Evolutionary conservation across 2,329 filamentous ascomycete species (phyloP), one percentile per base, ranked within the genome.

Genomic region (Cercospora sp.): DNA sequence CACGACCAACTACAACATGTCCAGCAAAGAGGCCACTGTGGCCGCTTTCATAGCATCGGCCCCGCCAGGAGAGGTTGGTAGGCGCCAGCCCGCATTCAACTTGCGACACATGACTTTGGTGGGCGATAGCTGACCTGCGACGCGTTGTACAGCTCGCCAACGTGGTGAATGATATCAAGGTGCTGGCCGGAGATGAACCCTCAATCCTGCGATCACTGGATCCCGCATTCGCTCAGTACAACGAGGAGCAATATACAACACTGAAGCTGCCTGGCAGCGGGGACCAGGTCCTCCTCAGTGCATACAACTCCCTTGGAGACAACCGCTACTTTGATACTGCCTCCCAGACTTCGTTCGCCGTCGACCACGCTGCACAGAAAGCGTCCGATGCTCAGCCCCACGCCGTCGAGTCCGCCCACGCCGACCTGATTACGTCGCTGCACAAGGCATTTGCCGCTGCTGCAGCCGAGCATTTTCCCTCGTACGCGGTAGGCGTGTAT

Each of bases 151-250:
- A 97, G 93, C 90, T 97, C 74, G 86, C 88, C 80, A 93, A 97
- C 83, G 92, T 97, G 73, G 88, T 96, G 73, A 90, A 91, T 81
- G 92, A 92, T 79, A 96, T 99, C 84, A 97, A 97, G 81, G 86
- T 89, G 61, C 86, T 99, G 53, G 93, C 93, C 18, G 84, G 88
- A 70, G 88, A 91, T 73, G 88, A 89, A 51, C 87, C 89, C 95
- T 69, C 40, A 33, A 69, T 73, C 28, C 82, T 94, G 65, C 83
- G 88, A 68, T 89, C 91, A 71, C 90, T 97, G 63, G 87, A 86
- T 6, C 91, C 93, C 0, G 93, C 95, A 0, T 96, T 97, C 79
- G 86, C 94, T 81, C 93, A 91, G 81, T 98, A 99, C 86, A 97
- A 98, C 76, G 94, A 99, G 82, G 91, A 94, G 80, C 95, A 99